Evolutionary conservation across 2,329 filamentous ascomycete species (phyloP).

Genomic region (Chrysoporthe austroafricana): DNA sequence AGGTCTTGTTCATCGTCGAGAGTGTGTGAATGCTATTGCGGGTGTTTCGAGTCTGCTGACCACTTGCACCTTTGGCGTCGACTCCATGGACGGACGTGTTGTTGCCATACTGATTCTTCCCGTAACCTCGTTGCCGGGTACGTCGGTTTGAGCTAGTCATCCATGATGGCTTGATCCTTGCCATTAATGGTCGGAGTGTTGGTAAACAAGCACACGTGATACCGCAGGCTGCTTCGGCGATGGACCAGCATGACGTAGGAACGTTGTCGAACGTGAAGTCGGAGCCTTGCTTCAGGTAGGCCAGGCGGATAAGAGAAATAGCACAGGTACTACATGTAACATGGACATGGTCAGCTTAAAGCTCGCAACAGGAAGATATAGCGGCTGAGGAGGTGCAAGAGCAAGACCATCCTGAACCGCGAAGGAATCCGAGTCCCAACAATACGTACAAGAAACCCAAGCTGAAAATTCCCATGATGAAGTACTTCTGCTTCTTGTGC

Average conservation of each 20-base stretch:
- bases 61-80: conserved; percentile 7
- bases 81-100: not conserved
- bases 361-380: not conserved
- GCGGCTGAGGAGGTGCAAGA: not conserved
- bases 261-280: conserved; percentile 46
- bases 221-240: conserved; percentile 41
- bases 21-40: conserved; percentile 9
- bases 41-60: not conserved
- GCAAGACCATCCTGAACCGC: not conserved
- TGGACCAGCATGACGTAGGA: conserved; percentile 41
- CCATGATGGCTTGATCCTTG: conserved; percentile 30
- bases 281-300: conserved; percentile 39
- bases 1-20: conserved; percentile 14
- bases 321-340: conserved; percentile 38
- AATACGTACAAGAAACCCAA: conserved; percentile 44
- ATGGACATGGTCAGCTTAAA: not conserved
- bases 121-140: not conserved
- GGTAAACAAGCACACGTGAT: conserved; percentile 43
- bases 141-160: conserved; percentile 15
- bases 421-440: not conserved
- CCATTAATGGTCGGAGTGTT: conserved; percentile 39
- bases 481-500: conserved; percentile 38
- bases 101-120: conserved; percentile 7
- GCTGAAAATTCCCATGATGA: conserved; percentile 43
- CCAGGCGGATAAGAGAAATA: conserved; percentile 45